These are phyloP conservation scores for Lachancea thermotolerans DNA, from an alignment of 805 yeast genomes.

Conservation along the genomic window DNA sequence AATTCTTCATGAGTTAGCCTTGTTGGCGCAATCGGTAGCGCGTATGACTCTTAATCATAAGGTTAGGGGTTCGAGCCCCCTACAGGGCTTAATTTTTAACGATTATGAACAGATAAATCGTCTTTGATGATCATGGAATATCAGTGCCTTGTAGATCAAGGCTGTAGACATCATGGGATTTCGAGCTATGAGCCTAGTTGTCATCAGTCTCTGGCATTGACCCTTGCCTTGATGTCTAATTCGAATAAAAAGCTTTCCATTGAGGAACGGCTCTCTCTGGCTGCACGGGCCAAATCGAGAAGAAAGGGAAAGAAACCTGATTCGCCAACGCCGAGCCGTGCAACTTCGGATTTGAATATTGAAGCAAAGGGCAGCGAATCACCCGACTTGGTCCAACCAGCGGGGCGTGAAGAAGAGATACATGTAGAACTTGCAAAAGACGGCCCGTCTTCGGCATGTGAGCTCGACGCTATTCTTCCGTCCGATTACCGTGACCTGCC, in stretches of 20 bases:
- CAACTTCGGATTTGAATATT: neutral
- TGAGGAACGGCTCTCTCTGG: constrained; percentile 79
- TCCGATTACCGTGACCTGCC: constrained; percentile 3
- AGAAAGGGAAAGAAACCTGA: constrained; percentile 24
- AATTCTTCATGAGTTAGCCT: no score
- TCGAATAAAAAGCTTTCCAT: constrained; percentile 60
- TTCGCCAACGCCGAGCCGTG: constrained; percentile 3
- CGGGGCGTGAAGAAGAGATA: neutral
- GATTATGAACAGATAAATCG: neutral
- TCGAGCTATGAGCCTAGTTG: no score
- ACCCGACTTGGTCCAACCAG: neutral
- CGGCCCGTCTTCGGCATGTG: neutral
- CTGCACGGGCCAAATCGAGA: constrained; percentile 47
- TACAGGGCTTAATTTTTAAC: constrained; percentile 15
- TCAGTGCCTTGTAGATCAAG: no score
- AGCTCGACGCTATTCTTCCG: constrained; percentile 1
- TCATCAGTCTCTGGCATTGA: no score
- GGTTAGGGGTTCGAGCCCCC: constrained; percentile 21
- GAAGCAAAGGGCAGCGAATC: neutral
- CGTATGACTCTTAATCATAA: constrained; percentile 18
- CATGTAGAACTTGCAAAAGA: no score
- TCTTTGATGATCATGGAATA: no score
- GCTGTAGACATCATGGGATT: no score
- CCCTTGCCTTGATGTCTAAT: constrained; percentile 3
- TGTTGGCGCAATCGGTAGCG: constrained; percentile 15